Evolutionary conservation across 2,329 filamentous ascomycete genomes (phyloP).

Genomic region (Trichoderma hamatum): DNA sequence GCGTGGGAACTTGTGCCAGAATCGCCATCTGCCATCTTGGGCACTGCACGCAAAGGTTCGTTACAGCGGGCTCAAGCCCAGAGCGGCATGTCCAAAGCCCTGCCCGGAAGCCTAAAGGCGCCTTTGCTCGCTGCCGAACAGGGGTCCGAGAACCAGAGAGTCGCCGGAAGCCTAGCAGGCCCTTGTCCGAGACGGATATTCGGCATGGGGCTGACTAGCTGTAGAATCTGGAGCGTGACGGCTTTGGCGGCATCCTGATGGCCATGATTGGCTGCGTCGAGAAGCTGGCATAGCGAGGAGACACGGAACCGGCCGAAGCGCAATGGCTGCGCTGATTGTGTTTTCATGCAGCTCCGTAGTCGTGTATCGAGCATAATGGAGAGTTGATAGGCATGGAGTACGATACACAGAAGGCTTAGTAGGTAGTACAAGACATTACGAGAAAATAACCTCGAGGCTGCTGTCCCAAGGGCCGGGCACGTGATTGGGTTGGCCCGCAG

Average conservation of each 20-base stretch:
- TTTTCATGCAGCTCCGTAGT: background rate
- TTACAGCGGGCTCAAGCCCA: slow-evolving; percentile 22
- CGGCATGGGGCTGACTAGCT: slow-evolving; percentile 18
- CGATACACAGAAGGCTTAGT: no score
- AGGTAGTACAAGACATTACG: no score
- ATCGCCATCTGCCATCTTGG: slow-evolving; percentile 15
- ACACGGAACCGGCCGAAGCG: slow-evolving; percentile 13
- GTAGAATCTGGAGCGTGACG: background rate
- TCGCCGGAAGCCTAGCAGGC: background rate
- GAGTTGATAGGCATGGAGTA: no score
- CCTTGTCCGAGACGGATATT: slow-evolving; percentile 12
- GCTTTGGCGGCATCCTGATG: background rate
- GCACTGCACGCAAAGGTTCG: slow-evolving; percentile 11
- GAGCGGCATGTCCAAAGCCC: slow-evolving; percentile 21
- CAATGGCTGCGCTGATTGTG: background rate
- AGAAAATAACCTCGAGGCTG: background rate
- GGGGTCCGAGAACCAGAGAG: background rate
- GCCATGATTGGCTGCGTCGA: background rate
- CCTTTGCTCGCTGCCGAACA: background rate
- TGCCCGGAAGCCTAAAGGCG: background rate
- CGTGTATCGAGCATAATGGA: no score
- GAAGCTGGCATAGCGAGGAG: background rate
- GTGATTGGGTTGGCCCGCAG: background rate
- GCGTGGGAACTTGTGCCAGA: slow-evolving; percentile 21
- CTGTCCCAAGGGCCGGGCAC: background rate